These are phyloP conservation scores for Botrytis pseudocinerea DNA, from an alignment of 2,329 filamentous ascomycete genomes.

Conservation along the genomic window DNA sequence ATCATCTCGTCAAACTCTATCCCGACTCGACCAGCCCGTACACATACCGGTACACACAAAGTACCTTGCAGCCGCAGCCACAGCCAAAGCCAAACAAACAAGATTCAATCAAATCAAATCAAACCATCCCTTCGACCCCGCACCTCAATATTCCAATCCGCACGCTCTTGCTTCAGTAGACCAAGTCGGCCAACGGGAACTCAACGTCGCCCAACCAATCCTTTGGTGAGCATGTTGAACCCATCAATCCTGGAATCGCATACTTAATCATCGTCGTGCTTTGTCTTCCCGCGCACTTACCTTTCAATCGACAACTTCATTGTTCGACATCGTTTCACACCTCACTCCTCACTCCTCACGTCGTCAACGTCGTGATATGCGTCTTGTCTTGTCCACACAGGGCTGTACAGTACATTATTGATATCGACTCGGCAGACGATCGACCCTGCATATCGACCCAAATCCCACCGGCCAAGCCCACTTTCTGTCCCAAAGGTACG, in stretches of 20 bases:
- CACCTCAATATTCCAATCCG: slow-evolving; percentile 15
- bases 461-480: not conserved
- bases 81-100: not conserved
- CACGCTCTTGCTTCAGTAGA: slow-evolving; percentile 15
- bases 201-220: slow-evolving; percentile 11
- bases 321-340: not conserved
- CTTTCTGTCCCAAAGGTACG: not conserved
- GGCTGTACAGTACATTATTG: slow-evolving; percentile 7
- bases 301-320: not conserved
- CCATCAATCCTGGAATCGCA: not conserved
- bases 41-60: not conserved
- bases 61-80: slow-evolving; percentile 17
- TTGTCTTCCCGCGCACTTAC: not conserved
- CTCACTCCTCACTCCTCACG: not conserved
- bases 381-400: slow-evolving; percentile 5
- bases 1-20: not conserved
- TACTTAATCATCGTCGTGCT: not conserved
- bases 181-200: slow-evolving; percentile 18
- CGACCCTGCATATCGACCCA: slow-evolving; percentile 17
- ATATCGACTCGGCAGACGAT: slow-evolving; percentile 16
- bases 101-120: not conserved
- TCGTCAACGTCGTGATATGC: slow-evolving; percentile 3
- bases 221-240: not conserved
- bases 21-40: no score
- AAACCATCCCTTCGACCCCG: slow-evolving; percentile 17